Percentiles rank a stretch among this genome's conserved stretches.
These are phyloP conservation scores for Termitomyces bulborhizus DNA, from an alignment of 768 basidiomycete genomes.

Conservation along the genomic window DNA sequence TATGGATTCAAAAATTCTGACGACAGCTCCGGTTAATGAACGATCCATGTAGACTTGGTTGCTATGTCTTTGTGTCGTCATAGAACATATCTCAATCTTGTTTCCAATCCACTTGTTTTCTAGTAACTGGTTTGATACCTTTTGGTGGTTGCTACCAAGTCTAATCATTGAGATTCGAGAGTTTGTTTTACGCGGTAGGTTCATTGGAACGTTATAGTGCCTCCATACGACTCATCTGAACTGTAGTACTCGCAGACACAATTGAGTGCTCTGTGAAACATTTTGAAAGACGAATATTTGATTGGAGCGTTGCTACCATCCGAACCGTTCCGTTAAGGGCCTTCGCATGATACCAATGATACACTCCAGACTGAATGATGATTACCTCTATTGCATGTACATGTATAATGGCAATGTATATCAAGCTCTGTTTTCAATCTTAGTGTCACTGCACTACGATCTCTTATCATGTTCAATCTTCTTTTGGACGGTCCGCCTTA, in stretches of 20 bases:
- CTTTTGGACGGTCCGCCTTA: too few species aligned
- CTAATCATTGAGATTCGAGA: constrained; percentile 14
- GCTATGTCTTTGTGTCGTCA: constrained; percentile 27
- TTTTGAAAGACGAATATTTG: neutral
- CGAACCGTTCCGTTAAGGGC: neutral
- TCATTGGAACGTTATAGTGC: constrained; percentile 12
- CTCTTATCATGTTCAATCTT: too few species aligned
- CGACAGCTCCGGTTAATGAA: constrained; percentile 22
- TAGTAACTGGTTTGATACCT: constrained; percentile 16
- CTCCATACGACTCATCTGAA: neutral
- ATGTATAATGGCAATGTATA: too few species aligned
- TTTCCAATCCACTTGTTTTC: constrained; percentile 15
- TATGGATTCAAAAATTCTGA: constrained; percentile 4
- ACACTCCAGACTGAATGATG: neutral
- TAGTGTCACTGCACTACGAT: too few species aligned
- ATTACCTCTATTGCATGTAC: neutral
- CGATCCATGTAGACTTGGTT: constrained; percentile 11
- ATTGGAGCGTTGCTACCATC: neutral
- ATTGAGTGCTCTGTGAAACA: constrained; percentile 17
- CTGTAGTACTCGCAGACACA: constrained; percentile 4
- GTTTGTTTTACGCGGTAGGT: constrained; percentile 25
- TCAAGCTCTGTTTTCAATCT: too few species aligned
- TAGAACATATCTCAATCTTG: constrained; percentile 24
- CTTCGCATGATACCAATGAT: neutral
- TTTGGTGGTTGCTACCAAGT: constrained; percentile 29